Conservation (phyloP, 768 basidiomycete species). For the Multifurca ochricompacta region DNA sequence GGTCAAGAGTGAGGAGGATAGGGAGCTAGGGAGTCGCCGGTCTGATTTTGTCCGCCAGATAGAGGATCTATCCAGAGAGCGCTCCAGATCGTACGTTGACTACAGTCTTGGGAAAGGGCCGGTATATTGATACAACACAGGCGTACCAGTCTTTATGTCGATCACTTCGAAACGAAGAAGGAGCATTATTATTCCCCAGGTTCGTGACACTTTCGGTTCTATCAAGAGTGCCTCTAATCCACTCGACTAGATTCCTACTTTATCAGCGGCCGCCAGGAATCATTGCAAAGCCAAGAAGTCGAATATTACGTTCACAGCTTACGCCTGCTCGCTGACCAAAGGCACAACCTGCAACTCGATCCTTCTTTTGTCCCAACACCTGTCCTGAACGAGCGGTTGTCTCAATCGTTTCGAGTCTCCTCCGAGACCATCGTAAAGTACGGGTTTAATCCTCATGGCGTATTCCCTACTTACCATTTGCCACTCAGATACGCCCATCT, state of each 20-base stretch:
- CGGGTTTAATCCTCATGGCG: not conserved
- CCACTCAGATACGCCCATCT: slow-evolving; percentile 13
- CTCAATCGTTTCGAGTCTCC: slow-evolving; percentile 6
- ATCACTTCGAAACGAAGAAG: slow-evolving; percentile 3
- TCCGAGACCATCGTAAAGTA: slow-evolving; percentile 5
- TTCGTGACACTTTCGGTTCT: not conserved
- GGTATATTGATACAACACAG: not conserved
- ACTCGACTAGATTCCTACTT: slow-evolving; percentile 1
- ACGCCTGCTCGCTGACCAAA: slow-evolving; percentile 5
- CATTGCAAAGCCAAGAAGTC: slow-evolving; percentile 8
- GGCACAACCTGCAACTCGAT: slow-evolving; percentile 16
- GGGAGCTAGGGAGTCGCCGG: not conserved
- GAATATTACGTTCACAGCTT: slow-evolving; percentile 7
- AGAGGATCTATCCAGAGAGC: slow-evolving; percentile 4
- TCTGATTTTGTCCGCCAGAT: slow-evolving; percentile 1
- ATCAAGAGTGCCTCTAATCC: not conserved
- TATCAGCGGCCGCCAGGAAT: slow-evolving; percentile 6
- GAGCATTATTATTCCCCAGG: not conserved
- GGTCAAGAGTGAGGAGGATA: not conserved
- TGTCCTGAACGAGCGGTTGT: not conserved
- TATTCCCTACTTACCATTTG: not conserved
- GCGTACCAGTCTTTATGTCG: not conserved
- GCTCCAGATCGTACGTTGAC: slow-evolving; percentile 2
- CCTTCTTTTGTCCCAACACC: slow-evolving; percentile 13
- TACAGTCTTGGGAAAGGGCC: not conserved